Evolutionary conservation across 2,329 filamentous ascomycete species (phyloP).

Genomic region (Fusarium sp.): DNA sequence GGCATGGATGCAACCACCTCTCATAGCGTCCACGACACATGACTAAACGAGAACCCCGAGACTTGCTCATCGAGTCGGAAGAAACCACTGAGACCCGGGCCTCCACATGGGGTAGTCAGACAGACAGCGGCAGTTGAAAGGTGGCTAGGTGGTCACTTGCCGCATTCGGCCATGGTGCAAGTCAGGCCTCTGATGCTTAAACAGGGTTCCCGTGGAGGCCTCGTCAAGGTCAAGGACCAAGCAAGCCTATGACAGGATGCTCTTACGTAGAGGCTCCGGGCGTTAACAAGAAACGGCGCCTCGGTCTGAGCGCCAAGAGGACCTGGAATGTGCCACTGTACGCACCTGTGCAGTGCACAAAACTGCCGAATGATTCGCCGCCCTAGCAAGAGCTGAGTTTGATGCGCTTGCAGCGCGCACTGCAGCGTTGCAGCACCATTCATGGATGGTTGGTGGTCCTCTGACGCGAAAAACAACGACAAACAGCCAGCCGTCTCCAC

Average conservation of each 20-base stretch:
- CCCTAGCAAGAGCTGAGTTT: constrained; percentile 6
- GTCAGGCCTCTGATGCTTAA: background rate
- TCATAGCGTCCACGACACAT: constrained; percentile 20
- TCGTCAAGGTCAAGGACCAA: constrained; percentile 8
- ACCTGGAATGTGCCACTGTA: constrained; percentile 23
- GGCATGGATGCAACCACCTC: constrained; percentile 21
- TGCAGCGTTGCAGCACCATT: background rate
- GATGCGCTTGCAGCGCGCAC: background rate
- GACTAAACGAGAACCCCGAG: constrained; percentile 11
- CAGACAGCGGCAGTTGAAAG: constrained; percentile 33
- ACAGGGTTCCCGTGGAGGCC: constrained; percentile 7
- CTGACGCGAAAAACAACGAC: constrained; percentile 5
- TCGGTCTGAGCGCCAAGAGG: constrained; percentile 10
- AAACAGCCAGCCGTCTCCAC: constrained; percentile 12
- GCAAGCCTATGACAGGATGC: background rate
- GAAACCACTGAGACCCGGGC: constrained; percentile 15
- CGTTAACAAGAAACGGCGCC: constrained; percentile 13
- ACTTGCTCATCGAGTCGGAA: constrained; percentile 20
- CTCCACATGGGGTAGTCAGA: constrained; percentile 22
- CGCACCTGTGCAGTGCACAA: constrained; percentile 5
- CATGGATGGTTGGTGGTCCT: background rate
- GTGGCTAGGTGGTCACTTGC: constrained; percentile 3
- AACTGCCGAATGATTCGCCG: constrained; percentile 24
- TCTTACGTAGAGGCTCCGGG: background rate
- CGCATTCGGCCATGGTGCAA: background rate